Percentiles rank a stretch among this genome's conserved stretches.
These are phyloP conservation scores for Penicillium hesseltinei DNA, from an alignment of 2,329 filamentous ascomycete genomes.

Conservation along the genomic window DNA sequence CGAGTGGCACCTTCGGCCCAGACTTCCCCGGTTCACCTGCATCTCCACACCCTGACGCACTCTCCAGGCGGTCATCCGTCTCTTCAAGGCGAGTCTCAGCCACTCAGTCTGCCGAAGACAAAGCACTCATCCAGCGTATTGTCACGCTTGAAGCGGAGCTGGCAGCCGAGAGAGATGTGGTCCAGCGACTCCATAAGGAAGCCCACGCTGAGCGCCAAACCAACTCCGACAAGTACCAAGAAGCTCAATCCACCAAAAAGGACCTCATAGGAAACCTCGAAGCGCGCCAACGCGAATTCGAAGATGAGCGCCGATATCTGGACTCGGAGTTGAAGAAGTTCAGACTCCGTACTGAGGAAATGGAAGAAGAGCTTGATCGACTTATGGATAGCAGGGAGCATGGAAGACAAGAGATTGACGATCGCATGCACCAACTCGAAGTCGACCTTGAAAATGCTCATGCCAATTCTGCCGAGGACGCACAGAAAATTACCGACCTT, in stretches of 20 bases:
- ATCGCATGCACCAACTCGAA: slow-evolving; percentile 66
- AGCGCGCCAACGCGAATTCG: slow-evolving; percentile 83
- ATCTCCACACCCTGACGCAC: slow-evolving; percentile 40
- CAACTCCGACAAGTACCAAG: slow-evolving; percentile 68
- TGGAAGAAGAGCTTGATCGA: slow-evolving; percentile 87
- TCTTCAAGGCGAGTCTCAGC: slow-evolving; percentile 62
- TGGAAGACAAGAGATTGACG: slow-evolving; percentile 69
- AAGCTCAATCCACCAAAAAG: slow-evolving; percentile 86
- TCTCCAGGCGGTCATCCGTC: slow-evolving; percentile 59
- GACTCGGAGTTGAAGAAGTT: slow-evolving; percentile 76
- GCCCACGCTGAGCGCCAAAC: slow-evolving; percentile 59
- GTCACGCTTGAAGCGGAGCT: slow-evolving; percentile 75
- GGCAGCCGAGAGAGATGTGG: slow-evolving; percentile 66
- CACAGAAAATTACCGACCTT: slow-evolving; percentile 41
- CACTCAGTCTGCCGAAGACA: slow-evolving; percentile 60
- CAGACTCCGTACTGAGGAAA: slow-evolving; percentile 76
- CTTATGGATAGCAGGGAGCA: slow-evolving; percentile 80
- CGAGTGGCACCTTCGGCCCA: slow-evolving; percentile 50
- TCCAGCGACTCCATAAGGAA: slow-evolving; percentile 67
- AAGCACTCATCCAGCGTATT: slow-evolving; percentile 60
- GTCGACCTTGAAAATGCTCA: slow-evolving; percentile 66
- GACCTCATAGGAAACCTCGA: slow-evolving; percentile 95
- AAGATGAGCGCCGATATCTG: slow-evolving; percentile 77
- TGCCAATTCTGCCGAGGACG: slow-evolving; percentile 47
- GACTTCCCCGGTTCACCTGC: slow-evolving; percentile 44